Evolutionary conservation across 2,329 filamentous ascomycete species (phyloP), one percentile per base, ranked within the genome.

Genomic region (Ambrosiella xylebori): DNA sequence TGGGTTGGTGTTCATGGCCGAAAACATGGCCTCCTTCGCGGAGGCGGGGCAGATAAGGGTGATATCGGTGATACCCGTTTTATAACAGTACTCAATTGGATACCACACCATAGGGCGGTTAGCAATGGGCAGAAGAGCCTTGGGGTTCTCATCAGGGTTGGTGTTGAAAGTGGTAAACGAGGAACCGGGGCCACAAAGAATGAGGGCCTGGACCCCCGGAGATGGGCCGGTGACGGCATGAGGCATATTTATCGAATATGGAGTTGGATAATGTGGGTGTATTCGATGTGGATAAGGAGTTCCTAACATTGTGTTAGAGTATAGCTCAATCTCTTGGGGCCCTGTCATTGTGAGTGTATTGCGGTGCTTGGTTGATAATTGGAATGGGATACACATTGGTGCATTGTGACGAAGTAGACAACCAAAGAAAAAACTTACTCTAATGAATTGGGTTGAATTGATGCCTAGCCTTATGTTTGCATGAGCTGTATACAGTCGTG

Each of bases 31-130:
- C 54, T 77, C 72, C 52, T 78, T 74, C 2, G 85, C 84, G 67
- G 76, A 85, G 49, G 75, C 85, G 60, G 74, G 84, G 62, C 79
- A 80, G 59, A 84, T 74, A 49, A 84, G 70, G 27, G 79, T 83
- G 65, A 82, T 82, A 62, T 78, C 81, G 65, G 83, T 86, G 63
- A 90, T 80, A 64, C 87, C 86, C 68, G 85, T 86, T 41, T 86
- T 81, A 66, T 88, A 86, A 70, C 86, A 91, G 72, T 88, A 91
- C 65, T 91, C 86, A 45, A 93, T 79, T 5, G 87, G 84, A 68
- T 93, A 93, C 85, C 88, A 91, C 51, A 93, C 84, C 87, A 93
- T 93, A 1, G 87, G 87, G 64, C 87, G 73, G 68, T 93, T 93
- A 40, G 87, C 87, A 61, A 93, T 85, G 5, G 87, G 87, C 7